phyloP scores from a whole-genome alignment of 2,329 filamentous ascomycete species.

The Penicillium glabrum region DNA sequence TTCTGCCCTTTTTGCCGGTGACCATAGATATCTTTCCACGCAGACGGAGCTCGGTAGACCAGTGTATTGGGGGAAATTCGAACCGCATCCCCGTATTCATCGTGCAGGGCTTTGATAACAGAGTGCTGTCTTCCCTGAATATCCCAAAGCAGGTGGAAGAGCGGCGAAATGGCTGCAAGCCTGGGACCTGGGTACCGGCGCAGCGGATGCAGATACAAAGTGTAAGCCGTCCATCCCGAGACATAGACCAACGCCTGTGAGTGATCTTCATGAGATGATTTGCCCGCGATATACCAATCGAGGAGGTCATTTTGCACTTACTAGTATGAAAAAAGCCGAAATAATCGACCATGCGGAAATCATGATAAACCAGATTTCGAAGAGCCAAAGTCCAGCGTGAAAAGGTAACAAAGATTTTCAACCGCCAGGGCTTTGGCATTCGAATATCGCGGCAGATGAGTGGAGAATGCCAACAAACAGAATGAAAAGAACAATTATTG shows the following conservation, averaged over 20 bases:
- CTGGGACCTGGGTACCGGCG: constrained; percentile 34
- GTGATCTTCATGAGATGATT: not conserved
- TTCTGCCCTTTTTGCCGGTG: constrained; percentile 25
- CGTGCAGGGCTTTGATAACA: constrained; percentile 21
- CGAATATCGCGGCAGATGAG: not conserved
- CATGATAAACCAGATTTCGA: not conserved
- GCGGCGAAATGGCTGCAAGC: constrained; percentile 26
- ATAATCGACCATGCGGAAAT: not conserved
- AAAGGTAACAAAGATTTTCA: not conserved
- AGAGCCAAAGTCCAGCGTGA: not conserved
- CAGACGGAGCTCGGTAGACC: constrained; percentile 30
- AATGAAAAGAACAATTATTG: not conserved
- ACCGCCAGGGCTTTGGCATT: not conserved
- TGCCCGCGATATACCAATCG: not conserved
- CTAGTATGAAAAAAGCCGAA: not conserved
- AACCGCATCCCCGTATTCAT: constrained; percentile 33
- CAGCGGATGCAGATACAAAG: constrained; percentile 32
- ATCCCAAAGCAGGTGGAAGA: constrained; percentile 21
- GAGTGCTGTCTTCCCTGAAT: constrained; percentile 18
- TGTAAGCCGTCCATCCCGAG: constrained; percentile 19
- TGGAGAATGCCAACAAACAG: not conserved
- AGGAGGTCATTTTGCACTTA: constrained; percentile 1
- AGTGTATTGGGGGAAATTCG: constrained; percentile 42
- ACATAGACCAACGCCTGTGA: constrained; percentile 5
- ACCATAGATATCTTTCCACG: constrained; percentile 40